Evolutionary conservation across 768 basidiomycete species (phyloP), one percentile per base, ranked within the genome.

Genomic region (Leucosporidium creatinivorum): DNA sequence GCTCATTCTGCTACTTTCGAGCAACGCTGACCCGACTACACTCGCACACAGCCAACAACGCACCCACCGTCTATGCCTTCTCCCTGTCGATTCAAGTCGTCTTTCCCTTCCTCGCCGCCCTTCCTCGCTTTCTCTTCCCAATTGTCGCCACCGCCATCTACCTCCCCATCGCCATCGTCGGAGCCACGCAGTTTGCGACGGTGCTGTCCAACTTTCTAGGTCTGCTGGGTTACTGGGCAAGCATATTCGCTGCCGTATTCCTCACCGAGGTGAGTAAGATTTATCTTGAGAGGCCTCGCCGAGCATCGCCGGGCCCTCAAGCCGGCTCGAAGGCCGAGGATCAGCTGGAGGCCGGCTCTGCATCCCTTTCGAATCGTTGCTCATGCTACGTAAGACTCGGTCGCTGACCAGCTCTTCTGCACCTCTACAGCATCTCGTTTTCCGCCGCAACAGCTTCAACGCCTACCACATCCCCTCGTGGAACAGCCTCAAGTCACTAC

Each of bases 61-160:
- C 89, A 1, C 84, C 86, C 3, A 87, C 89, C 9, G 85, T 91
- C 69, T 96, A 96, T 77, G 89, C 87, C 31, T 83, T 87, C 65
- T 84, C 85, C 69, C 81, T 91, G 66, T 86, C 85, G 75, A 80
- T 89, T 70, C 89, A 91, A 75, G 81, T 87, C 1, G 81, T 86
- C 73, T 76, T 87, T 7, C 88, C 89, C 0, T 80, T 79, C 51
- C 80, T 86, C 44, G 79, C 81, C 17, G 78, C 75, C 66, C 81
- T 89, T 10, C 89, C 88, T 1, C 81, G 88, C 74, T 89, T 87
- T 76, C 78, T 89, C 17, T 86, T 91, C 75, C 83, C 84, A 8
- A 71, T 89, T 18, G 69, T 89, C 58, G 85, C 85, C 9, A 85
- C 83, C 13, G 86, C 83, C 4, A 84, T 88, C 87, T 88, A 81